Base-by-base conservation (phyloP, 345 rosid genomes). In the Rhodomyrtus tomentosa region DNA sequence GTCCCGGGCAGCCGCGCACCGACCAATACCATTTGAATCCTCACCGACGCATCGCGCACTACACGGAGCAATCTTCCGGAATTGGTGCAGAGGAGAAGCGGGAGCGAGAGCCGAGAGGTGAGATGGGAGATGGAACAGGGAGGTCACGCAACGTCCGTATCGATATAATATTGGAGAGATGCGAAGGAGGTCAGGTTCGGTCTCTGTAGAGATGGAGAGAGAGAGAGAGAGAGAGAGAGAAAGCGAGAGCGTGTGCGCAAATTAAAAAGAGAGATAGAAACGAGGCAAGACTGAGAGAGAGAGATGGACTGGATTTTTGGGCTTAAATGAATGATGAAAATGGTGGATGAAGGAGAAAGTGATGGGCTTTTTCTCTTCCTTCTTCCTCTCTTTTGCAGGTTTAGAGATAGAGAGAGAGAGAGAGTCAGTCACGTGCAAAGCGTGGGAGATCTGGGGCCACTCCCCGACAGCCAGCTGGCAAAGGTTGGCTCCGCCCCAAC, bases 391-490 rank as follows among this genome's bases (percentile, higher is more conserved):
- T 15, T 25, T 53, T 14, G 29, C n/a, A 24, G 20, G 10, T 16
- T 7, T 55, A 9, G 55, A 36, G 36, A 10, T 5, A 50, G 80
- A 62, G 85, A 83, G 40, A 22, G 12, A 22, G 58, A 45, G 49
- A 18, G 21, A 7, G 56, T 27, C 56, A 32, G 68, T 53, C 85
- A 74, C 85, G 85, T 84, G 85, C 82, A 53, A 84, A 54, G 82
- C 82, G 85, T 42, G 85, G 68, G 85, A 84, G 59, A 36, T 76
- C 83, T 42, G 73, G 76, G 73, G 79, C 79, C 79, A 68, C 79
- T 68, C 79, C 14, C 85, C 59, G 58, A 68, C 82, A 73, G 80
- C 85, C 85, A 84, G 82, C 82, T 84, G 85, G 82, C 82, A 45
- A 27, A n/a, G 51, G 53, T 50, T 50, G 81, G 68, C 83, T 32